Evolutionary conservation across 768 basidiomycete genomes (phyloP).

Genomic region (Amanita subjunquillea): DNA sequence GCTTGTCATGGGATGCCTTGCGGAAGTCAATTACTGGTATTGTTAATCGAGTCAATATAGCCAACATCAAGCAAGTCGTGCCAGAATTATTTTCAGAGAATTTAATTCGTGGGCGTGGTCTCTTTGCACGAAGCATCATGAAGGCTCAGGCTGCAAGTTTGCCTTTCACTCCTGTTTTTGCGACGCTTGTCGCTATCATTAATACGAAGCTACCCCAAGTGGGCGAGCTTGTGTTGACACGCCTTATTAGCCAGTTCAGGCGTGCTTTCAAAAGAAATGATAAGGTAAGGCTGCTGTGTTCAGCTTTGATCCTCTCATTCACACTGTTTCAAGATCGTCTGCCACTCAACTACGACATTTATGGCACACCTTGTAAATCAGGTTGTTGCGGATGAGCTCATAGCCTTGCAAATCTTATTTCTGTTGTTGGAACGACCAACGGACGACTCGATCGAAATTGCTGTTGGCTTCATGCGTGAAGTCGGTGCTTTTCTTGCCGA

Average conservation of each 20-base stretch:
- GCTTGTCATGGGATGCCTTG: conserved; percentile 94
- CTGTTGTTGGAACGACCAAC: conserved; percentile 94
- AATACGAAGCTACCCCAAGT: conserved; percentile 97
- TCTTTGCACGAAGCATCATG: conserved; percentile 94
- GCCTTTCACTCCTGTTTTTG: conserved; percentile 96
- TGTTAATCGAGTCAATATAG: conserved; percentile 96
- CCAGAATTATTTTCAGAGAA: conserved; percentile 92
- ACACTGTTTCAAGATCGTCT: conserved; percentile 57
- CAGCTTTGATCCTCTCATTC: neutral
- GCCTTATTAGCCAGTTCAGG: conserved; percentile 92
- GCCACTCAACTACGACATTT: conserved; percentile 89
- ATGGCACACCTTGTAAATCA: conserved; percentile 90
- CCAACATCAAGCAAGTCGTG: conserved; percentile 91
- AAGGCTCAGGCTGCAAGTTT: conserved; percentile 96
- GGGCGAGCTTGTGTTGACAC: conserved; percentile 81
- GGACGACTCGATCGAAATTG: conserved; percentile 97
- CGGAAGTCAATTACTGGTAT: conserved; percentile 98
- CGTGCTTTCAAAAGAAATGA: conserved; percentile 94
- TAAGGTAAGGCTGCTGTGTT: conserved; percentile 51
- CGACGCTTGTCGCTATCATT: conserved; percentile 86
- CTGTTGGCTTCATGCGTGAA: conserved; percentile 95
- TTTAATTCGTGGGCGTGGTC: conserved; percentile 83
- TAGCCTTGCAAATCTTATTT: conserved; percentile 91
- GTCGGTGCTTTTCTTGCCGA: conserved; percentile 92
- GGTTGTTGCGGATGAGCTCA: conserved; percentile 84